Evolutionary conservation across 1,139 yeast genomes (phyloP), one percentile per base, ranked within the genome.

Genomic region (Blastobotrys elegans): DNA sequence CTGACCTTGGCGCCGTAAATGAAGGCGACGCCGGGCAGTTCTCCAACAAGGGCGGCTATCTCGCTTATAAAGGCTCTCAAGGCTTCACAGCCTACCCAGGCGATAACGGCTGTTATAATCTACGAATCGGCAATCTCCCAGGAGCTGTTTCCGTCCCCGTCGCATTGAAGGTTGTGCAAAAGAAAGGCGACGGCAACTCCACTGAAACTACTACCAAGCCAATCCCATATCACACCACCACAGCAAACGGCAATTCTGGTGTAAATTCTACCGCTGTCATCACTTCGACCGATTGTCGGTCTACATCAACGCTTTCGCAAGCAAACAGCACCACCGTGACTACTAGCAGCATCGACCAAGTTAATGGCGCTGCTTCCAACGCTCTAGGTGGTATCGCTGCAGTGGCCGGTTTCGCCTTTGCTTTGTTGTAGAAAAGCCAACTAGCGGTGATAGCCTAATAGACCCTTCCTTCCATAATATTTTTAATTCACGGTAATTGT

Each of bases 31-130:
- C 31, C 22, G 43, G 40, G 2, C 31, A 31, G 7, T 43, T 46
- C 35, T n/a, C 44, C 16, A 27, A 35, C 21, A 34, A 29, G 11
- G 42, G 42, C 22, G 50, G 50, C 17, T 50, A 47, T 39, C 38
- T 56, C 42, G 35, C 47, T 21, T 50, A 46, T 35, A 44, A 48
- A 3, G 51, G 51, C 16, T 42, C 43, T 26, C 40, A 53, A n/a
- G 40, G 40, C 2, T 56, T 55, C 37, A 49, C 49, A 26, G 59
- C 51, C 14, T 47, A 48, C 4, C 40, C 44, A 4, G 51, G 46
- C 30, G 40, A 39, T 14, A 41, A 22, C n/a, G 55, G 54, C 2
- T 51, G 52, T 24, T 54, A 44, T 39, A 34, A 36, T 26, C 35
- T 56, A 17, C 33, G 17, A 30, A 30, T 30, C n/a, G 40, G 36